Base-by-base conservation (phyloP, 768 basidiomycete genomes). In the Kwoniella dejecticola region DNA sequence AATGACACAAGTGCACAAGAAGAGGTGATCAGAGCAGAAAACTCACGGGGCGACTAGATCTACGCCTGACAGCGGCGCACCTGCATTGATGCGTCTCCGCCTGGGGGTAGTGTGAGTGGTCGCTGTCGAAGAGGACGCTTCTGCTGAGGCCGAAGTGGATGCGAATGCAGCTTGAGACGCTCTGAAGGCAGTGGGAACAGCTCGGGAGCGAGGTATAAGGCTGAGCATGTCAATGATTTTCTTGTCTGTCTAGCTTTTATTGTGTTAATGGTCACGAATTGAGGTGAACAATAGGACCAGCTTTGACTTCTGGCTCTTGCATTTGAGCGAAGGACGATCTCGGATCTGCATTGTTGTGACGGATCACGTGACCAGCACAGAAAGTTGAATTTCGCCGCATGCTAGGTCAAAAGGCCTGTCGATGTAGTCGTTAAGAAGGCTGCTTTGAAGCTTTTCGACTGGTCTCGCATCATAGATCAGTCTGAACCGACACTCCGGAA, bases 21-120 rank as follows among this genome's bases (percentile, higher is more conserved):
- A 8, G 12, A 4, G 27, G 23, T 11, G 26, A 24, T n/a, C 4
- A 23, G 12, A 15, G 33, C 29, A 12, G 4, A 19, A 24, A 12
- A 70, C 74, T 65, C 26, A 75, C 74, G 74, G 74, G 26, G 71
- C 74, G 8, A 76, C 65, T 17, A 76, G 70, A 56, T 76, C 74
- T 4, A 68, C 59, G 27, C 62, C 62, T 21, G 55, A 52, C 2
- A 41, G 45, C 8, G 48, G 56, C 23, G 33, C 19, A 21, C 49
- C 40, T 31, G 26, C 17, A 27, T 21, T 48, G 13, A 33, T 36
- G 6, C 58, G 7, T 27, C 58, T 49, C 42, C 55, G 50, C 23
- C 30, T 42, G 10, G 40, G 49, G 30, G 33, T 36, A n/a, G n/a
- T n/a, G n/a, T 17, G 50, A 50, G 47, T 13, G 36, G 1, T 29